Conservation (phyloP, 345 rosid species). For the Conringia planisiliqua region DNA sequence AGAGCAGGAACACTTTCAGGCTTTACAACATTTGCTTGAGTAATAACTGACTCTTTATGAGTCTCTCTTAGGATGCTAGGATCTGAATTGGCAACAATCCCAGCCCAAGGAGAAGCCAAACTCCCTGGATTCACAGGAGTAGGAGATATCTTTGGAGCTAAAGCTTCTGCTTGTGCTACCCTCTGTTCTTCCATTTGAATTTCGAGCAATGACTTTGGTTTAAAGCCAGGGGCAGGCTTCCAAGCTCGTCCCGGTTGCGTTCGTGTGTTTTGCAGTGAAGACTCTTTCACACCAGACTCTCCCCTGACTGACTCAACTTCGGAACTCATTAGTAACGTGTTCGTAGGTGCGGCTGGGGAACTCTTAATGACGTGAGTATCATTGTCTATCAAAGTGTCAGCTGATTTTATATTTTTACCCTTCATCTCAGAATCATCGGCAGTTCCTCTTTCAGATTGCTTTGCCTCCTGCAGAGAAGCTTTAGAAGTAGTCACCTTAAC, state of each 20-base stretch:
- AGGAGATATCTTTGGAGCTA: conserved; percentile 49
- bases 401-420: conserved; percentile 33
- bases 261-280: conserved; percentile 36
- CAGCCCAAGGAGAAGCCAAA: conserved; percentile 71
- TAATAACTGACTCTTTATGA: conserved; percentile 36
- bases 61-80: conserved; percentile 43
- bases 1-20: conserved; percentile 42
- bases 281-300: conserved; percentile 38
- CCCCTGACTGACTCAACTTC: conserved; percentile 38
- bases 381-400: conserved; percentile 28
- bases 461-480: conserved; percentile 42
- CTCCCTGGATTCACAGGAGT: conserved; percentile 40
- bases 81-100: conserved; percentile 60
- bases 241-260: conserved; percentile 60
- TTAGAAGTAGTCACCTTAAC: conserved; percentile 44
- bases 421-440: conserved; percentile 34
- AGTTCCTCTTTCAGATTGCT: conserved; percentile 45
- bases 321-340: conserved; percentile 6
- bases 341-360: conserved; percentile 24
- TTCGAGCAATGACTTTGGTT: conserved; percentile 88
- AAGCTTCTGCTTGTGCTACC: conserved; percentile 54
- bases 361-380: conserved; percentile 39
- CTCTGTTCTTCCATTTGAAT: conserved; percentile 94
- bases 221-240: conserved; percentile 98
- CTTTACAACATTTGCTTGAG: conserved; percentile 39